Percentiles rank a stretch among this genome's conserved stretches.
phyloP scores from a whole-genome alignment of 495 filamentous ascomycete genomes.

The Penicillium malachiteum region DNA sequence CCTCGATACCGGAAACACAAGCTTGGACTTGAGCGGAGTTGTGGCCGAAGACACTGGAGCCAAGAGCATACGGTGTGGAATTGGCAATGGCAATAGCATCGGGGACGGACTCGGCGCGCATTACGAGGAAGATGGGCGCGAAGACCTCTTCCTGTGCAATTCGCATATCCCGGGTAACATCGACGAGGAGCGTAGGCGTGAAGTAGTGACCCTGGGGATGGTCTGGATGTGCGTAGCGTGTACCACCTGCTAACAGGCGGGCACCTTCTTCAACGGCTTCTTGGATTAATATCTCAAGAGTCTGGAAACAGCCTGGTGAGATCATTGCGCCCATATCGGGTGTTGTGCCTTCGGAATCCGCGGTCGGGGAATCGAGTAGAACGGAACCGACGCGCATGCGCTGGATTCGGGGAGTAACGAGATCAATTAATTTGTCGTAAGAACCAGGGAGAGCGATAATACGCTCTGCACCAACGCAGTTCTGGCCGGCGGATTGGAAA shows the following conservation, averaged over 20 bases:
- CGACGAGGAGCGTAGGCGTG: constrained; percentile 79
- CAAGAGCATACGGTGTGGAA: constrained; percentile 73
- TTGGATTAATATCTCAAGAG: constrained; percentile 67
- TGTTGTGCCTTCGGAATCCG: constrained; percentile 16
- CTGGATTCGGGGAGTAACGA: constrained; percentile 69
- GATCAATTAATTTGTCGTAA: constrained; percentile 68
- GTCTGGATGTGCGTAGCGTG: constrained; percentile 62
- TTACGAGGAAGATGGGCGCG: constrained; percentile 81
- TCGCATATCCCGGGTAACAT: constrained; percentile 74
- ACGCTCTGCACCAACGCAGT: constrained; percentile 96
- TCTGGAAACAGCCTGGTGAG: constrained; percentile 67
- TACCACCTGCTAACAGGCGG: constrained; percentile 78
- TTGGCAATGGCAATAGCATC: constrained; percentile 73
- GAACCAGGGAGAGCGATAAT: constrained; percentile 74
- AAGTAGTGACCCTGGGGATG: constrained; percentile 87
- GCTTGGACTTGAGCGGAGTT: constrained; percentile 43
- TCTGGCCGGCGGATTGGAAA: constrained; percentile 96
- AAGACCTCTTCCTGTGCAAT: constrained; percentile 92
- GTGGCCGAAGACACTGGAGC: constrained; percentile 78
- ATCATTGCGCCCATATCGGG: constrained; percentile 88
- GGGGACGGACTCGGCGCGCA: constrained; percentile 62
- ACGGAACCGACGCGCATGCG: constrained; percentile 68
- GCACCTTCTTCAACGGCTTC: constrained; percentile 80
- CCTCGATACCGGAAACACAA: constrained; percentile 66
- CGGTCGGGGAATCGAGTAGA: constrained; percentile 52